Evolutionary conservation across 192 early-diverging fungal genomes (phyloP), one percentile per base, ranked within the genome.

Genomic region (Coemansia sp.): DNA sequence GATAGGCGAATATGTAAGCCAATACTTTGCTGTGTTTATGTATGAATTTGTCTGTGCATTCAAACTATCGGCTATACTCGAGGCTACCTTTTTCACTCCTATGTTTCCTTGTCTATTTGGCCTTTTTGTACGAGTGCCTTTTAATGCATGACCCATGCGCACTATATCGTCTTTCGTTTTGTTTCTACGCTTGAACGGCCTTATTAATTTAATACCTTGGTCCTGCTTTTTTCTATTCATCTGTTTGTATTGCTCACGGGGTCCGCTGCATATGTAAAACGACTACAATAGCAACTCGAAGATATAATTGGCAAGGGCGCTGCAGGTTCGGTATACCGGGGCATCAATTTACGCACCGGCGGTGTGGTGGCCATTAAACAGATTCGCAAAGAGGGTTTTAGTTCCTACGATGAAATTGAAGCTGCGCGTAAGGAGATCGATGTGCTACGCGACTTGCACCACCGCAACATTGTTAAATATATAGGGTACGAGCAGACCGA

Each of bases 381-480:
- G 58, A 78, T 88, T 20, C 80, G 82, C 45, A 70, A 53, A 11
- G 73, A 77, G 36, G 73, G 67, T 9, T 77, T 77, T 36, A 64
- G 84, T 78, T 64, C 78, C 81, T 42, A 84, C 78, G 46, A 82
- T 78, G 44, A 81, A 72, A 52, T 80, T 64, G 52, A 78, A 72
- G 41, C 72, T 41, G 43, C 88, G 79, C 69, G 81, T 80, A 46
- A 88, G 52, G 93, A 95, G 61, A 90, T 95, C 1, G 85, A 87
- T 32, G 69, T 93, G 24, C 67, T 95, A n/a, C 86, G 89, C 45
- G 85, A 86, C 20, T 60, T 95, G 20, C 57, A 81, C 53, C 84
- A 86, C 49, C 55, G 60, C 41, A 84, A 85, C 41, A 83, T 87
- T 53, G 82, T 87, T 50, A 78, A 83, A 50, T 85, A 82, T 56